Evolutionary conservation across 1,139 yeast species (phyloP).

Genomic region (Hansenula lynferdii): DNA sequence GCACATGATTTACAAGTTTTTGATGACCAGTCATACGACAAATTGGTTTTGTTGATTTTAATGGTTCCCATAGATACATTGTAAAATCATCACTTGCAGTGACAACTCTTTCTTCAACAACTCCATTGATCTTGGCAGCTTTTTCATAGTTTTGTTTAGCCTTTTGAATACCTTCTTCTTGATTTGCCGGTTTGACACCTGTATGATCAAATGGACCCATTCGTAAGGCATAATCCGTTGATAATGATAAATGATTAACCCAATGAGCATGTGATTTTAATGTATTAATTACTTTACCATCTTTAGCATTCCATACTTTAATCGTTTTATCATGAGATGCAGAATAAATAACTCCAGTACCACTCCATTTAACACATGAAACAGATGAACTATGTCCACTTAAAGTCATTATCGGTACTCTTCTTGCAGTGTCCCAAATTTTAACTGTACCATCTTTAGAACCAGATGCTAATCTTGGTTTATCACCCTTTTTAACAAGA

Average conservation of each 20-base stretch:
- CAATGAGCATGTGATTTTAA: conserved; percentile 93
- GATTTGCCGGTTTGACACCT: conserved; percentile 42
- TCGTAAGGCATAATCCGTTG: conserved; percentile 85
- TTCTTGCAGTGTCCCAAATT: conserved; percentile 83
- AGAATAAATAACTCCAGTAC: conserved; percentile 77
- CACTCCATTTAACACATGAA: conserved; percentile 96
- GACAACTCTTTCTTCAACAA: conserved; percentile 72
- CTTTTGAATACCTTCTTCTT: conserved; percentile 51
- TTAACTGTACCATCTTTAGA: conserved; percentile 90
- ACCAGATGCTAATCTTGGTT: conserved; percentile 77
- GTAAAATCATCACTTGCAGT: conserved; percentile 98
- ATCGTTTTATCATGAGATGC: conserved; percentile 96
- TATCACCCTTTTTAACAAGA: conserved; percentile 55
- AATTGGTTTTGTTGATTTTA: conserved; percentile 73
- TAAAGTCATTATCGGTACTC: conserved; percentile 66
- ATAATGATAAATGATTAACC: conserved; percentile 90
- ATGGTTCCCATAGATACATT: conserved; percentile 96
- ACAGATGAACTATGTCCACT: conserved; percentile 89
- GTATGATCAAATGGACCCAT: conserved; percentile 78
- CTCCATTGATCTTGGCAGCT: conserved; percentile 70
- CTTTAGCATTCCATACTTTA: conserved; percentile 83
- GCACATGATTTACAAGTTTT: conserved; percentile 91
- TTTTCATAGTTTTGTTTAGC: conserved; percentile 72
- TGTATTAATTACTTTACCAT: conserved; percentile 75
- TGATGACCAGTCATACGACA: conserved; percentile 98